Base-by-base conservation (phyloP, 345 rosid genomes). In the Moricandia moricandioides region DNA sequence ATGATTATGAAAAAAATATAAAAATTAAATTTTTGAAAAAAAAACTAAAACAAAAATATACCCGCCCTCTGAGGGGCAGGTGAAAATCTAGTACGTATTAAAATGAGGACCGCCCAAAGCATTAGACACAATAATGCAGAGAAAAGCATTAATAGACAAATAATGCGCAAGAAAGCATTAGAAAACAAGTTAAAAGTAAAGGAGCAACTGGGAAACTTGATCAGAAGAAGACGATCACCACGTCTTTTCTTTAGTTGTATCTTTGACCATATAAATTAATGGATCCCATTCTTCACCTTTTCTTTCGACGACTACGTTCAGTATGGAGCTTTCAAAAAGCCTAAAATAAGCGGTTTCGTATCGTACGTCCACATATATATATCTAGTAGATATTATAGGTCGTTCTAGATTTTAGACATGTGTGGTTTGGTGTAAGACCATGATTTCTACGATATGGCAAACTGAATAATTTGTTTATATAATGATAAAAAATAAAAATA, bases 21-120 rank as follows among this genome's bases (percentile, higher is more conserved):
- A n/a, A n/a, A n/a, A n/a, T n/a, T n/a, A n/a, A n/a, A n/a, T n/a
- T n/a, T n/a, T n/a, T n/a, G n/a, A n/a, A n/a, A n/a, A n/a, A n/a
- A n/a, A n/a, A n/a, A n/a, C n/a, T n/a, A n/a, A n/a, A n/a, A n/a
- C n/a, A 49, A 60, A 67, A 1, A 27, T 27, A 27, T 27, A 27
- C 3, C 3, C 3, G 29, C 3, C 3, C 3, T 27, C 3, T 27
- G 3, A 3, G 29, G 3, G 3, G n/a, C n/a, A n/a, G n/a, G n/a
- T n/a, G n/a, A n/a, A n/a, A n/a, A n/a, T n/a, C n/a, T 27, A 3
- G 29, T 74, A 57, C 34, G 59, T 65, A 65, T 65, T 58, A 49
- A 71, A 37, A 77, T 65, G 72, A 64, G 76, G 81, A 65, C 80
- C 71, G 70, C 61, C 61, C 76, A 77, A 76, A 69, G 69, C 74